These are phyloP conservation scores for Omphalotus olearius DNA, from an alignment of 1,284 basidiomycete species.

Conservation along the genomic window DNA sequence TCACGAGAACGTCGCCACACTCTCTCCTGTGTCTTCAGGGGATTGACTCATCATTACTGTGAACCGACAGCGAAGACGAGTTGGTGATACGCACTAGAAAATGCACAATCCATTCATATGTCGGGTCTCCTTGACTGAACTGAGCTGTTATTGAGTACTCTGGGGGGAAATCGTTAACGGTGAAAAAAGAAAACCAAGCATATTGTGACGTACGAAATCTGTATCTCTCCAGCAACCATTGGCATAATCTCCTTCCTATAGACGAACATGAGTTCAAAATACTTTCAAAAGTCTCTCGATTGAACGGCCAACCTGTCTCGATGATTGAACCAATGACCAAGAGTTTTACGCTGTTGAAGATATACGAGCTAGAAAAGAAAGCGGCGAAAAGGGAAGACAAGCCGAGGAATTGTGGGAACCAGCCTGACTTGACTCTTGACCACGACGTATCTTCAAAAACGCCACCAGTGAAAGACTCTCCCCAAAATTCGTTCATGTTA, in stretches of 20 bases:
- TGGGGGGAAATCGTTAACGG: slow-evolving; percentile 15
- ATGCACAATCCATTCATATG: slow-evolving; percentile 46
- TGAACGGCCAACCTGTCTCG: slow-evolving; percentile 24
- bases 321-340: slow-evolving; percentile 40
- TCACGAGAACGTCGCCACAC: slow-evolving; percentile 46
- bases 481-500: too few species aligned
- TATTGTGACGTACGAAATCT: slow-evolving; percentile 33
- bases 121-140: slow-evolving; percentile 42
- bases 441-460: not conserved
- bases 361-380: slow-evolving; percentile 23
- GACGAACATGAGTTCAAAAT: not conserved
- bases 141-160: slow-evolving; percentile 43
- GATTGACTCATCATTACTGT: not conserved
- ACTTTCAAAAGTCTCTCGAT: not conserved
- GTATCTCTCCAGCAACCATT: slow-evolving; percentile 41
- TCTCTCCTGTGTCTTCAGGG: slow-evolving; percentile 38
- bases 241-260: slow-evolving; percentile 36
- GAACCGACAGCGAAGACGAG: not conserved
- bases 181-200: not conserved
- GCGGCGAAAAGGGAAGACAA: slow-evolving; percentile 27
- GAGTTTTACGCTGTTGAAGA: slow-evolving; percentile 29
- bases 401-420: slow-evolving; percentile 11
- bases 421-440: not conserved
- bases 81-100: slow-evolving; percentile 32
- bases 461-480: too few species aligned